Evolutionary conservation across 257 asterid genomes (phyloP).

Genomic region (Thymus quinquecostatus): DNA sequence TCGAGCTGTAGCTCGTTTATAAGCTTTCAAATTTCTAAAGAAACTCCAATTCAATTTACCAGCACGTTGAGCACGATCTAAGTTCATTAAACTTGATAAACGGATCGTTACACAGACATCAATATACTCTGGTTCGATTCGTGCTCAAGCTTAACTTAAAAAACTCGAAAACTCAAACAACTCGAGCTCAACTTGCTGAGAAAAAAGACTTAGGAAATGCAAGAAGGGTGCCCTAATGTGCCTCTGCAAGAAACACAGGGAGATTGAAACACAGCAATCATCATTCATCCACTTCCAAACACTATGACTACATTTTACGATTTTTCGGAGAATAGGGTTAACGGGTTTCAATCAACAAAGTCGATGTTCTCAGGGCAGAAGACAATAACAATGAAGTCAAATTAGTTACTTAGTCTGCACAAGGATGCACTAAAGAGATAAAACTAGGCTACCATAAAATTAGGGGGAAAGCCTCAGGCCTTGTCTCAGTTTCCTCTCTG

Average conservation of each 20-base stretch:
- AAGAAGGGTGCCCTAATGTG: background rate
- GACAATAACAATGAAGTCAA: conserved; percentile 16
- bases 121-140: background rate
- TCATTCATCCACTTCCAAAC: conserved; percentile 11
- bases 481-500: conserved; percentile 42
- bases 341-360: conserved; percentile 10
- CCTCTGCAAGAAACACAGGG: conserved; percentile 1
- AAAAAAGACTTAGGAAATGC: background rate
- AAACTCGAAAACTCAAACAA: background rate
- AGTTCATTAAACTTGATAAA: background rate
- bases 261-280: conserved; percentile 7
- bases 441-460: conserved; percentile 31
- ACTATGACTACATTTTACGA: background rate
- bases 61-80: background rate
- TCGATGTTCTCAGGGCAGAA: conserved; percentile 22
- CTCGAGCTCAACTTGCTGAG: too few relatives aligned
- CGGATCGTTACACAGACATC: background rate
- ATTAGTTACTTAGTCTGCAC: conserved; percentile 28
- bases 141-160: background rate
- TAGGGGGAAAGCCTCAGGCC: conserved; percentile 34
- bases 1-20: background rate
- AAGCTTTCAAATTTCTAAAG: background rate
- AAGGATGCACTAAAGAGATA: conserved; percentile 28
- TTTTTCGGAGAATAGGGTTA: conserved; percentile 7
- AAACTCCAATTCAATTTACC: background rate